Evolutionary conservation across 768 basidiomycete species (phyloP).

Genomic region (Pleurotus ostreatus): DNA sequence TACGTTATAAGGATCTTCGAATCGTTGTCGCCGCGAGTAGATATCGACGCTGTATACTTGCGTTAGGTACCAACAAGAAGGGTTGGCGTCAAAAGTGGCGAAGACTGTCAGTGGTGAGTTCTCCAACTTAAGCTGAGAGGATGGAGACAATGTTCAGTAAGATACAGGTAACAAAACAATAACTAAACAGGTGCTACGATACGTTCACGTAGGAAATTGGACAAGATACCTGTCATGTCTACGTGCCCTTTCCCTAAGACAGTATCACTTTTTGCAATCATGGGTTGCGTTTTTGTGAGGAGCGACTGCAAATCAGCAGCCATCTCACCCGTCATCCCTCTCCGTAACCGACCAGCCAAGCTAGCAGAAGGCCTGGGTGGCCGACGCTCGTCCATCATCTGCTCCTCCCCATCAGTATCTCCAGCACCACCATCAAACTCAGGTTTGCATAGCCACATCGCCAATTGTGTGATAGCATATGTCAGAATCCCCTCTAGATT

Average conservation of each 20-base stretch:
- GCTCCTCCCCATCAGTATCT: slow-evolving; percentile 39
- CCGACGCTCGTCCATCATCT: slow-evolving; percentile 37
- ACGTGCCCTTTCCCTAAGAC: slow-evolving; percentile 40
- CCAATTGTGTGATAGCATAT: slow-evolving; percentile 74
- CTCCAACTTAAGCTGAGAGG: too few relatives aligned
- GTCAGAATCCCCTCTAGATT: slow-evolving; percentile 66
- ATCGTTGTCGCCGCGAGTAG: too few relatives aligned
- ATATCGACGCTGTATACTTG: too few relatives aligned
- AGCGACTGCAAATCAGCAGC: slow-evolving; percentile 65
- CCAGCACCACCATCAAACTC: slow-evolving; percentile 48
- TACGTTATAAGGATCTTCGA: too few relatives aligned
- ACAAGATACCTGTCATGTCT: slow-evolving; percentile 59
- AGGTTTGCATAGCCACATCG: slow-evolving; percentile 72
- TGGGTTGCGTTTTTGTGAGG: slow-evolving; percentile 58
- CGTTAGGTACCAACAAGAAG: too few relatives aligned
- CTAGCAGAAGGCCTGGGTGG: slow-evolving; percentile 42
- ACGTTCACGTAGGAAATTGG: slow-evolving; percentile 62
- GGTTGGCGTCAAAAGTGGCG: too few relatives aligned
- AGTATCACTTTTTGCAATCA: slow-evolving; percentile 56
- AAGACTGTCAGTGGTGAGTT: too few relatives aligned
- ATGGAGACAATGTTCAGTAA: not conserved
- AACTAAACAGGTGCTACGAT: slow-evolving; percentile 38
- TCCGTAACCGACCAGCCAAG: slow-evolving; percentile 60
- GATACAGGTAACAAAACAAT: slow-evolving; percentile 6
- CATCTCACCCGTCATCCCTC: slow-evolving; percentile 82